These are phyloP conservation scores for Pyrenochaeta sp. DNA, from an alignment of 2,329 filamentous ascomycete species.

Conservation along the genomic window DNA sequence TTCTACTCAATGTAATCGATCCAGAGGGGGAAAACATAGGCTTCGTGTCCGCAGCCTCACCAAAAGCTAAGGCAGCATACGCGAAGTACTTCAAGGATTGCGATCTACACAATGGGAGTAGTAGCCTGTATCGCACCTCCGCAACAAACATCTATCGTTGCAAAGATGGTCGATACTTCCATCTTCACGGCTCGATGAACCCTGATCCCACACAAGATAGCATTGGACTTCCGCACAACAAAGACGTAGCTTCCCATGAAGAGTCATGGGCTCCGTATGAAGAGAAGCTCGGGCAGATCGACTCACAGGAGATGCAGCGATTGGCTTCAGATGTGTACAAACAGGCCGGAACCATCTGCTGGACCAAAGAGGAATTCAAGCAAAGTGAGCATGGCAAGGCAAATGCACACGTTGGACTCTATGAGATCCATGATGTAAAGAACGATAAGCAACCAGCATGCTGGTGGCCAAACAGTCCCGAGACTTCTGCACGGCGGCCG, in stretches of 20 bases:
- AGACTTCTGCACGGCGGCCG: slow-evolving; percentile 49
- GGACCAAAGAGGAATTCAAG: slow-evolving; percentile 50
- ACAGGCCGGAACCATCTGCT: slow-evolving; percentile 54
- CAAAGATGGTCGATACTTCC: slow-evolving; percentile 57
- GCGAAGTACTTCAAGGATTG: slow-evolving; percentile 37
- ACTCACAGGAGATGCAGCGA: slow-evolving; percentile 46
- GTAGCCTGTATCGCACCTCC: slow-evolving; percentile 36
- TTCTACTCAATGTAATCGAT: slow-evolving; percentile 47
- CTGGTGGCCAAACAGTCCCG: slow-evolving; percentile 54
- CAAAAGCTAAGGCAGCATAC: slow-evolving; percentile 25
- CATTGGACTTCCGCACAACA: slow-evolving; percentile 46
- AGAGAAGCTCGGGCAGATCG: slow-evolving; percentile 45
- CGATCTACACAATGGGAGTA: slow-evolving; percentile 31
- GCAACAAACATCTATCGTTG: slow-evolving; percentile 60
- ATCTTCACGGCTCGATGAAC: slow-evolving; percentile 60
- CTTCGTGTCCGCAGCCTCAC: slow-evolving; percentile 13
- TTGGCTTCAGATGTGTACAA: slow-evolving; percentile 49
- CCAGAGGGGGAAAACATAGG: slow-evolving; percentile 38
- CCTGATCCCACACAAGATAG: slow-evolving; percentile 53
- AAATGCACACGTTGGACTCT: slow-evolving; percentile 54
- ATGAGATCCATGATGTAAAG: slow-evolving; percentile 45
- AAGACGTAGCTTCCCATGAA: slow-evolving; percentile 35
- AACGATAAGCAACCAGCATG: slow-evolving; percentile 39
- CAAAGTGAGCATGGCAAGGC: slow-evolving; percentile 54
- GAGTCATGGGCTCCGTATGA: slow-evolving; percentile 45